phyloP scores from a whole-genome alignment of 352 stramenopile species.

The Pythium angustatum region DNA sequence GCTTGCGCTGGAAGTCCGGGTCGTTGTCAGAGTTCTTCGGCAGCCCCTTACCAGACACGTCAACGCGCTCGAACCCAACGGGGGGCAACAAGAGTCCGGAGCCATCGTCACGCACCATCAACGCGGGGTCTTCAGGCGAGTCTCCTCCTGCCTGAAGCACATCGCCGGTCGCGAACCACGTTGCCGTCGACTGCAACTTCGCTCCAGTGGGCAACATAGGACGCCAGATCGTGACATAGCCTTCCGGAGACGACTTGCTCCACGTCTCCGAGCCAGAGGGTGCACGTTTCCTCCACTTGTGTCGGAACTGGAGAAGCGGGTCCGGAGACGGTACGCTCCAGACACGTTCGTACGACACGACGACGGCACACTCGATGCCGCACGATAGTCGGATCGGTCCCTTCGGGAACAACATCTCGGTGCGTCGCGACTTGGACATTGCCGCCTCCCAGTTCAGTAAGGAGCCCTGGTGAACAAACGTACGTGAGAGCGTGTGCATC shows the following conservation, averaged over 20 bases:
- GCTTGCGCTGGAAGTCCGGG: conserved; percentile 78
- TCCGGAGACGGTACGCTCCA: conserved; percentile 84
- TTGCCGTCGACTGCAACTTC: conserved; percentile 34
- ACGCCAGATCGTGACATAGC: conserved; percentile 75
- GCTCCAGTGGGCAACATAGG: conserved; percentile 45
- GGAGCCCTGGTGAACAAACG: conserved; percentile 40
- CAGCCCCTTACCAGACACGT: conserved; percentile 81
- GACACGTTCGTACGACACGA: conserved; percentile 76
- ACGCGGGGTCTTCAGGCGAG: conserved; percentile 48
- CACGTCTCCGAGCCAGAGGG: conserved; percentile 23
- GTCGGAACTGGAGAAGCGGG: conserved; percentile 73
- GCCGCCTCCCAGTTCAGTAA: conserved; percentile 51
- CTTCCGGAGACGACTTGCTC: conserved; percentile 51
- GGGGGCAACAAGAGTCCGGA: conserved; percentile 57
- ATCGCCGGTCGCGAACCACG: conserved; percentile 77
- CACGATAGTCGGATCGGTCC: conserved; percentile 68
- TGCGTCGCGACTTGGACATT: conserved; percentile 37
- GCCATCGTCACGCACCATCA: conserved; percentile 61
- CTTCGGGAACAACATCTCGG: conserved; percentile 62
- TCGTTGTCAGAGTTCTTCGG: conserved; percentile 76
- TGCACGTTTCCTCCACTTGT: conserved; percentile 72
- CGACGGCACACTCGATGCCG: conserved; percentile 71
- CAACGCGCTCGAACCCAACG: conserved; percentile 77
- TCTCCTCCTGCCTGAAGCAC: conserved; percentile 67
- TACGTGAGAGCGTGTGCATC: conserved; percentile 75